phyloP scores from a whole-genome alignment of 2,329 filamentous ascomycete genomes.

The Neurospora crassa region DNA sequence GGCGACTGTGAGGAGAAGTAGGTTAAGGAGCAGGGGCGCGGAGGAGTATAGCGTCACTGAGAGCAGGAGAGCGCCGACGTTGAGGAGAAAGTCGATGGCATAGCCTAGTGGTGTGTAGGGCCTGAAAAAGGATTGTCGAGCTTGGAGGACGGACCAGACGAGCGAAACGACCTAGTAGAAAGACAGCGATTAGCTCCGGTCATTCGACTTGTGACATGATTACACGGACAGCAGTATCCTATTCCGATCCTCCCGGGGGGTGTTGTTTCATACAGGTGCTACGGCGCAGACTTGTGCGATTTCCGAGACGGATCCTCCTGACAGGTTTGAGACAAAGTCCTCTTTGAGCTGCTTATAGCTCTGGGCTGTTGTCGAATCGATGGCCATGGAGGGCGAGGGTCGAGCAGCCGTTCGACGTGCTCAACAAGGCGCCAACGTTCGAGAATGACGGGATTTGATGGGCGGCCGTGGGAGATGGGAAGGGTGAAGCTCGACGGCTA shows the following conservation, averaged over 20 bases:
- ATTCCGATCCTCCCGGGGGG: not conserved
- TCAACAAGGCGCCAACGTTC: not conserved
- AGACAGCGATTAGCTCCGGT: slow-evolving; percentile 12
- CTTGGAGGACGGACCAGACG: slow-evolving; percentile 83
- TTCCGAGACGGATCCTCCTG: slow-evolving; percentile 73
- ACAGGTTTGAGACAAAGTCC: slow-evolving; percentile 87
- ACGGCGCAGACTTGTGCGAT: slow-evolving; percentile 81
- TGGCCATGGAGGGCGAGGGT: slow-evolving; percentile 17
- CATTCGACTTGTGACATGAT: not conserved
- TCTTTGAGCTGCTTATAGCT: slow-evolving; percentile 90
- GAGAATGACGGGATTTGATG: not conserved
- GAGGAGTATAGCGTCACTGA: slow-evolving; percentile 78
- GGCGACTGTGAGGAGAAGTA: slow-evolving; percentile 65
- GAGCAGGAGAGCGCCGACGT: slow-evolving; percentile 72
- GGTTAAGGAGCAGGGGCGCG: slow-evolving; percentile 61
- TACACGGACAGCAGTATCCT: not conserved
- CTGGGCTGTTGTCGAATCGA: slow-evolving; percentile 23
- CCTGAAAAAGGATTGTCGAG: slow-evolving; percentile 73
- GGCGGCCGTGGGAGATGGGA: not conserved
- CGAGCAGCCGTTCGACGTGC: not conserved
- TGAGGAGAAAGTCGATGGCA: slow-evolving; percentile 77
- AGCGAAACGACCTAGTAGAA: slow-evolving; percentile 60
- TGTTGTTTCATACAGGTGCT: slow-evolving; percentile 56
- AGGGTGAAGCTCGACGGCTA: not conserved
- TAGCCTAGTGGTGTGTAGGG: slow-evolving; percentile 60